These are phyloP conservation scores for Malus domestica DNA, from an alignment of 306 rosid species.

Conservation along the genomic window ASM211411v1 NC_041790.1:25392501-25393000, in stretches of 20 bases:
- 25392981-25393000: neutral
- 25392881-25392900: neutral
- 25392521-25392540: slow-evolving; percentile 54
- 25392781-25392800: neutral
- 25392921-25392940: neutral
- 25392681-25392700: neutral
- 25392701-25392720: neutral
- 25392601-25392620: slow-evolving; percentile 62
- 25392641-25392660: slow-evolving; percentile 28
- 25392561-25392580: slow-evolving; percentile 70
- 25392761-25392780: neutral
- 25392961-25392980: neutral
- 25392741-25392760: neutral
- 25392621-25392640: slow-evolving; percentile 67
- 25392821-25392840: neutral
- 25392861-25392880: neutral
- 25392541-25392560: slow-evolving; percentile 66
- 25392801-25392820: neutral
- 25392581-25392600: slow-evolving; percentile 53
- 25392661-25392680: slow-evolving; percentile 11
- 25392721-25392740: neutral
- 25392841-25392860: neutral
- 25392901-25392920: neutral
- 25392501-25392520: slow-evolving; percentile 57
- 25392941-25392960: neutral